Evolutionary conservation across 305 asterid species (phyloP).

Genomic region (Stenogyne calaminthoides): DNA sequence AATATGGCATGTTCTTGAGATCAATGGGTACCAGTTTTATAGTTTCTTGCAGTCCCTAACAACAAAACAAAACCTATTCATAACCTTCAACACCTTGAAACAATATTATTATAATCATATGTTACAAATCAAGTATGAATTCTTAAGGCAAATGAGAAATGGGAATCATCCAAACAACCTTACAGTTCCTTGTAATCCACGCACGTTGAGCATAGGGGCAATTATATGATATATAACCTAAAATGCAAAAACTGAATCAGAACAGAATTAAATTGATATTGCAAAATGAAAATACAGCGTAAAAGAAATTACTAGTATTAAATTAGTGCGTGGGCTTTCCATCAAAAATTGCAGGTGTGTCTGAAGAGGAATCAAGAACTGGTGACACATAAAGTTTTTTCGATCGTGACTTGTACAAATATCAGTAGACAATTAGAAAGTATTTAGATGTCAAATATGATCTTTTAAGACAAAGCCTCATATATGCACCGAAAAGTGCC

Average conservation of each 20-base stretch:
- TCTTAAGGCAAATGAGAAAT: not conserved
- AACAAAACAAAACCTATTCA: constrained; percentile 22
- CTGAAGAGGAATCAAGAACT: constrained; percentile 78
- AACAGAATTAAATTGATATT: not conserved
- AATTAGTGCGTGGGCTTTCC: constrained; percentile 73
- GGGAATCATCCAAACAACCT: constrained; percentile 13
- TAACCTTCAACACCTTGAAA: not conserved
- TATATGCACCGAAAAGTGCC: no score
- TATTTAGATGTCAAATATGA: no score
- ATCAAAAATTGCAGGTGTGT: constrained; percentile 78
- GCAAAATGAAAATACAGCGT: not conserved
- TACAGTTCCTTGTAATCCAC: no score
- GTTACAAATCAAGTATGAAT: not conserved
- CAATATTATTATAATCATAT: not conserved
- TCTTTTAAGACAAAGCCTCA: no score
- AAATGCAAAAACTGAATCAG: constrained; percentile 28
- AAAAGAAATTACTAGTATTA: not conserved
- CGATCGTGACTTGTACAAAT: no score
- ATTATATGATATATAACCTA: no score
- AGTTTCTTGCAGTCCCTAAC: constrained; percentile 73
- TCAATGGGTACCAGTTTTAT: constrained; percentile 74
- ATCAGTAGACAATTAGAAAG: no score
- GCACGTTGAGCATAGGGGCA: no score
- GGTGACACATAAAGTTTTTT: no score
- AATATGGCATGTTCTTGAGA: constrained; percentile 73